Evolutionary conservation across 2,329 filamentous ascomycete species (phyloP).

Genomic region (Microcyclospora pomicola): DNA sequence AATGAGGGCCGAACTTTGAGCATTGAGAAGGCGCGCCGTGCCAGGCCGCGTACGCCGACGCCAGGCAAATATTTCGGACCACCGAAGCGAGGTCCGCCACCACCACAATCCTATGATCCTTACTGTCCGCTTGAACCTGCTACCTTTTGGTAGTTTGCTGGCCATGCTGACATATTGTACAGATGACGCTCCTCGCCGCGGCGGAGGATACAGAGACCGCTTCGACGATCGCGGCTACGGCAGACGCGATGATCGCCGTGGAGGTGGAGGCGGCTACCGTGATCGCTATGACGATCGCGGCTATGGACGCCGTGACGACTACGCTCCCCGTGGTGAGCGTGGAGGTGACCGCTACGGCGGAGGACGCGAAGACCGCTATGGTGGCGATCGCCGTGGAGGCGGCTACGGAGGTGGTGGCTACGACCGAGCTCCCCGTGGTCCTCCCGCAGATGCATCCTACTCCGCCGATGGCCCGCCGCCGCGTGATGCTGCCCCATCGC

Average conservation of each 20-base stretch:
- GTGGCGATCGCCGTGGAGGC: constrained; percentile 15
- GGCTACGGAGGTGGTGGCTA: constrained; percentile 16
- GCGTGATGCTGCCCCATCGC: constrained; percentile 17
- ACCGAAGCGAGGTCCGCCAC: constrained; percentile 54
- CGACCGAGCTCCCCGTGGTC: constrained; percentile 19
- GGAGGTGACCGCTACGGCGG: constrained; percentile 21
- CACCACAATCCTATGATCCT: constrained; percentile 6
- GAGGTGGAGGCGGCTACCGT: constrained; percentile 34
- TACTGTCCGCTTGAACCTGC: constrained; percentile 4
- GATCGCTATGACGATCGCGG: constrained; percentile 54
- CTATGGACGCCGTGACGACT: constrained; percentile 42
- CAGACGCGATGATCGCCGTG: constrained; percentile 36
- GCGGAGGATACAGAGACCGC: constrained; percentile 37
- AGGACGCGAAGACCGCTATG: constrained; percentile 5
- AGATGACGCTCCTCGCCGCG: constrained; percentile 32
- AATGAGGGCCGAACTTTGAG: constrained; percentile 92
- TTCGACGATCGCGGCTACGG: constrained; percentile 28
- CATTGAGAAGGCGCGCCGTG: constrained; percentile 96
- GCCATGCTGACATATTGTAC: constrained; percentile 12
- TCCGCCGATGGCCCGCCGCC: constrained; percentile 11
- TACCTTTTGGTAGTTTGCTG: constrained; percentile 5
- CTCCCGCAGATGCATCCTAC: constrained; percentile 13
- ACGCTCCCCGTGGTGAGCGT: constrained; percentile 29
- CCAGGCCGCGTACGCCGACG: constrained; percentile 86
- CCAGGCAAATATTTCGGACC: constrained; percentile 98